Base-by-base conservation (phyloP, 2,329 filamentous ascomycete genomes). In the Penicillium frequentans region DNA sequence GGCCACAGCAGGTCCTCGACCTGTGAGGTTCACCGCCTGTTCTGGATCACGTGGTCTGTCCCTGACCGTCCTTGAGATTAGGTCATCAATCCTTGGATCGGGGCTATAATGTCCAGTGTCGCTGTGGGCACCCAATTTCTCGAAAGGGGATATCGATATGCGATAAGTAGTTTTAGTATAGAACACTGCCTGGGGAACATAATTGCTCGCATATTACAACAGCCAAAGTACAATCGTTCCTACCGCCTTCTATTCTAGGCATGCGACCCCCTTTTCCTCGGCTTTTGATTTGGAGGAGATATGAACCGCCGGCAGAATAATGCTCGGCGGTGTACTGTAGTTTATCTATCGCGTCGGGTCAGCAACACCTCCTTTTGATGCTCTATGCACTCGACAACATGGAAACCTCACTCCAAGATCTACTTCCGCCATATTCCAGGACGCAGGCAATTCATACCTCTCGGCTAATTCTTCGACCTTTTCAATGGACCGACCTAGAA, bases 11-110 rank as follows among this genome's bases (percentile, higher is more conserved):
- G 59, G 55, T 42, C 26, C 49, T 51, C 44, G 3, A 26, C 8
- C 33, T 50, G 48, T 27, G 23, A 52, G 59, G 54, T 58, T 68
- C 60, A 65, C 60, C 55, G 61, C 57, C 52, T 68, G 56, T 69
- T 65, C 42, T 58, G 6, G n/a, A 13, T 49, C 57, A 59, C 42
- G 56, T 65, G 57, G 54, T n/a, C 5, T 39, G 33, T 9, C 33
- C 21, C 24, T 39, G 35, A 39, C 10, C 29, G 21, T 23, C 4
- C 8, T 49, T 9, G 11, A 9, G 13, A 35, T 39, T 39, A 42
- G 16, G 35, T 39, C 39, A 42, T 42, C 39, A 42, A 19, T 3
- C 9, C 39, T 42, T 19, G 19, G n/a, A 19, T 5, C 11, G 9
- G 16, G 21, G 37, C 37, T 42, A 16, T 37, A 16, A n/a, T 37